Evolutionary conservation across 257 asterid species (phyloP).

Genomic region (Mitragyna speciosa): DNA sequence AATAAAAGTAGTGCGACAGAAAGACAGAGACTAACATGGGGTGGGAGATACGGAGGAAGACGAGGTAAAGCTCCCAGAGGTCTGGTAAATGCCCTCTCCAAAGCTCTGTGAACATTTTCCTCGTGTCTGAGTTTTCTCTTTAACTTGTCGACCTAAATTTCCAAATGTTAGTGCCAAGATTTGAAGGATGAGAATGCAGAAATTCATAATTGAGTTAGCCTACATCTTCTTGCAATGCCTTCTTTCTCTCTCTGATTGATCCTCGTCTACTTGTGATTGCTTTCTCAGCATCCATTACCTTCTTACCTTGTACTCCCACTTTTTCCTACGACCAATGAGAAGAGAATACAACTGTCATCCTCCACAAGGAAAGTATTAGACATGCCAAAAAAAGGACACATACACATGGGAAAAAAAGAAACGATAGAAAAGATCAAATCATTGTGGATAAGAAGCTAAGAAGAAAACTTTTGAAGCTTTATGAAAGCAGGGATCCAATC

Average conservation of each 20-base stretch:
- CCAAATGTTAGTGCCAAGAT: slow-evolving; percentile 1
- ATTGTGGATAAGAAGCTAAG: slow-evolving; percentile 36
- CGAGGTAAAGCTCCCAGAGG: slow-evolving; percentile 95
- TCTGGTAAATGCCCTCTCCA: slow-evolving; percentile 86
- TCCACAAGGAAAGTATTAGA: slow-evolving; percentile 44
- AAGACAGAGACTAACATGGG: slow-evolving; percentile 52
- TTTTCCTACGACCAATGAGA: slow-evolving; percentile 49
- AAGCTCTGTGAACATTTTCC: slow-evolving; percentile 91
- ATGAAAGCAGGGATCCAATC: slow-evolving; percentile 21
- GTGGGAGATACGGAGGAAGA: slow-evolving; percentile 88
- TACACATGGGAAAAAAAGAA: slow-evolving; percentile 17
- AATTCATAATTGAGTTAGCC: not conserved
- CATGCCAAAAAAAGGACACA: slow-evolving; percentile 27
- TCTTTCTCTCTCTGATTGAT: slow-evolving; percentile 61
- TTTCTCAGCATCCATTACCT: slow-evolving; percentile 51
- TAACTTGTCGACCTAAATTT: slow-evolving; percentile 73
- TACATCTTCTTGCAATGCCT: slow-evolving; percentile 85
- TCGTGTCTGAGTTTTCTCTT: slow-evolving; percentile 87
- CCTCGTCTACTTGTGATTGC: slow-evolving; percentile 41
- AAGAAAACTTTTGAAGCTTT: slow-evolving; percentile 22
- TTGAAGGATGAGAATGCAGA: not conserved
- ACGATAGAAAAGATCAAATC: slow-evolving; percentile 22
- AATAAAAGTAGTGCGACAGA: not conserved
- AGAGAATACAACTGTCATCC: slow-evolving; percentile 36
- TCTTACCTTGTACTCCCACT: slow-evolving; percentile 40